phyloP scores from a whole-genome alignment of 139 green algal species.

The Tetradesmus obliquus region DNA sequence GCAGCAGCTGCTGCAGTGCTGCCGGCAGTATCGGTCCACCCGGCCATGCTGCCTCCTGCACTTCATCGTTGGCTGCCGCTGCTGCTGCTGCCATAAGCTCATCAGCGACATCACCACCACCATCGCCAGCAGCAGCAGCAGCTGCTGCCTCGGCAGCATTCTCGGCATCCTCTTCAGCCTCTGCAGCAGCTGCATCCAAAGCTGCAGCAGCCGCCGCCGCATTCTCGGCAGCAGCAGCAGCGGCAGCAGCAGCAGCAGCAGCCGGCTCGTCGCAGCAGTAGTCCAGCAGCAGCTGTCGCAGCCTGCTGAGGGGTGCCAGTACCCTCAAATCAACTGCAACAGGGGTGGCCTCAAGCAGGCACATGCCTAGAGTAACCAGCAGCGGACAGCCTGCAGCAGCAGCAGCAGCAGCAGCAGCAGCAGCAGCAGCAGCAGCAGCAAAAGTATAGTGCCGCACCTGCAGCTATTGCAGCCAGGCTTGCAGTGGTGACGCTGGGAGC shows the following conservation, averaged over 20 bases:
- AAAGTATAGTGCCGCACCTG: too few species aligned
- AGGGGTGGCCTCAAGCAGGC: neutral
- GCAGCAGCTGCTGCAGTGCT: neutral
- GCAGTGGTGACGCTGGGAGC: neutral
- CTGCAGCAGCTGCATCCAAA: neutral
- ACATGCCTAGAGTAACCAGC: neutral
- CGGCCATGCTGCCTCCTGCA: neutral
- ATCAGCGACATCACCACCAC: neutral
- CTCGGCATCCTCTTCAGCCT: neutral
- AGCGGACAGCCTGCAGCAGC: neutral
- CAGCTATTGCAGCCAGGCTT: too few species aligned
- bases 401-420: neutral
- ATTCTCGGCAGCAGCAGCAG: neutral
- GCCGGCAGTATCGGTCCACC: too few species aligned
- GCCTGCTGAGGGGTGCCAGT: neutral
- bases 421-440: neutral
- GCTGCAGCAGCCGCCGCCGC: neutral
- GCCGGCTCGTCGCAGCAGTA: neutral
- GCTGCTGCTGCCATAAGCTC: neutral
- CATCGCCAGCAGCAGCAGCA: neutral
- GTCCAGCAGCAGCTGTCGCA: slow-evolving; percentile 16
- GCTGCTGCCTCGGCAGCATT: neutral
- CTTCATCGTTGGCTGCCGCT: neutral
- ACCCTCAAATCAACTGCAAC: neutral
- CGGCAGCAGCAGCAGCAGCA: neutral